Evolutionary conservation across 495 filamentous ascomycete genomes (phyloP), one percentile per base, ranked within the genome.

Genomic region (Neurospora sp.): DNA sequence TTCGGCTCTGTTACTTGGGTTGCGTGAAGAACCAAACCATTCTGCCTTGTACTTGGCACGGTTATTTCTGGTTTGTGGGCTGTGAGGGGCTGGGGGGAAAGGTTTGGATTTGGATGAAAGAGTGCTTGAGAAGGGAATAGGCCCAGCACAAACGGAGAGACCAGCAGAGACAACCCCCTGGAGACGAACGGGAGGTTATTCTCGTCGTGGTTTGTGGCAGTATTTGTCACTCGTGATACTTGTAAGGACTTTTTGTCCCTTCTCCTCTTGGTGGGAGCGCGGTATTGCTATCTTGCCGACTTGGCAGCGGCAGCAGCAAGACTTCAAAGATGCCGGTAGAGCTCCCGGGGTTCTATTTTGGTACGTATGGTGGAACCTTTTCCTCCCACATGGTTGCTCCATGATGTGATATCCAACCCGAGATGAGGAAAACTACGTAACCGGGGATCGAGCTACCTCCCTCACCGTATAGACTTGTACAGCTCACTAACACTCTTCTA

Each of bases 401-500:
- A 16, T 8, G 23, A 31, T 35, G 3, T 62, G 54, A 8, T 16
- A 62, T 54, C 11, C 20, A 6, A 23, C 20, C 46, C 5, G 10
- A 23, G n/a, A 54, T 54, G n/a, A 3, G 44, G n/a, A 48, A 48
- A 48, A 11, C 44, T 48, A 10, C n/a, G 20, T 48, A 20, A 48
- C n/a, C n/a, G 4, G n/a, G n/a, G 46, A 48, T 11, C 46, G 46
- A 9, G 46, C n/a, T 11, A 23, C 46, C n/a, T 5, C 44, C 9
- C 18, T 48, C n/a, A 18, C 44, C 54, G 27, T 8, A 62, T 31
- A 18, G 23, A 27, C 54, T 62, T 0, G 12, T 62, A 14, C 7
- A 16, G 27, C 54, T 35, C 14, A 62, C 54, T 62, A 62, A 62
- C 27, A 18, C 27, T 35, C 14, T 62, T 0, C 11, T 69, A 86